Evolutionary conservation across 2,329 filamentous ascomycete species (phyloP).

Genomic region (Talaromyces sp.): DNA sequence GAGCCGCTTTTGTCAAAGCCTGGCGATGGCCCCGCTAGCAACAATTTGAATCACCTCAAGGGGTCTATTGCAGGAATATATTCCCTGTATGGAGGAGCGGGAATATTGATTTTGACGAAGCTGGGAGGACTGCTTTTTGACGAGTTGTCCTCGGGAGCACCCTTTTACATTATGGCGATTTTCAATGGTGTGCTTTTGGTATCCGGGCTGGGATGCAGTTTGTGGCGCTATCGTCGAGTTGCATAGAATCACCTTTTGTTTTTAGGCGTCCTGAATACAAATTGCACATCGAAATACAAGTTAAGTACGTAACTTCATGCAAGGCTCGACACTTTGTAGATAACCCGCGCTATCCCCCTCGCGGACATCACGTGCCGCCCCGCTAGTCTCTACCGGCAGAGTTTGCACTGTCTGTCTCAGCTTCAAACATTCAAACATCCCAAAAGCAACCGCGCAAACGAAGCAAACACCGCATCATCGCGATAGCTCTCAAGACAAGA

Average conservation of each 20-base stretch:
- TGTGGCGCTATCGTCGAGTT: conserved; percentile 5
- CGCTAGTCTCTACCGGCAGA: background rate
- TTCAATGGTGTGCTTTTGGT: conserved; percentile 73
- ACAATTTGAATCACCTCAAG: conserved; percentile 61
- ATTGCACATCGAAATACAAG: too few relatives aligned
- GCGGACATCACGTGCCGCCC: background rate
- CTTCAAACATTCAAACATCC: conserved; percentile 36
- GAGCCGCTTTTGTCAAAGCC: conserved; percentile 24
- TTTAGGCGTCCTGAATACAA: background rate
- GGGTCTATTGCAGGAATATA: conserved; percentile 94
- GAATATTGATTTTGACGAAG: conserved; percentile 88
- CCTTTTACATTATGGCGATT: conserved; percentile 88
- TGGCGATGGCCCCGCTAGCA: conserved; percentile 16
- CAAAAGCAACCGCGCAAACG: conserved; percentile 21
- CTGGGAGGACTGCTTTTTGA: conserved; percentile 85
- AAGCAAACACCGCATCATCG: conserved; percentile 14
- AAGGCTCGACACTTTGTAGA: too few relatives aligned
- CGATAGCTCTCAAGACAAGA: background rate
- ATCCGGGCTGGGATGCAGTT: conserved; percentile 25
- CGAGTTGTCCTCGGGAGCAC: conserved; percentile 63
- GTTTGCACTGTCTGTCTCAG: conserved; percentile 37
- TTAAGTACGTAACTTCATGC: too few relatives aligned
- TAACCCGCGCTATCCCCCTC: background rate
- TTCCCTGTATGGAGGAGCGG: conserved; percentile 81
- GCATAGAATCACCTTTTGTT: background rate